These are phyloP conservation scores for Epichloe aotearoae DNA, from an alignment of 2,329 filamentous ascomycete species.

Conservation along the genomic window DNA sequence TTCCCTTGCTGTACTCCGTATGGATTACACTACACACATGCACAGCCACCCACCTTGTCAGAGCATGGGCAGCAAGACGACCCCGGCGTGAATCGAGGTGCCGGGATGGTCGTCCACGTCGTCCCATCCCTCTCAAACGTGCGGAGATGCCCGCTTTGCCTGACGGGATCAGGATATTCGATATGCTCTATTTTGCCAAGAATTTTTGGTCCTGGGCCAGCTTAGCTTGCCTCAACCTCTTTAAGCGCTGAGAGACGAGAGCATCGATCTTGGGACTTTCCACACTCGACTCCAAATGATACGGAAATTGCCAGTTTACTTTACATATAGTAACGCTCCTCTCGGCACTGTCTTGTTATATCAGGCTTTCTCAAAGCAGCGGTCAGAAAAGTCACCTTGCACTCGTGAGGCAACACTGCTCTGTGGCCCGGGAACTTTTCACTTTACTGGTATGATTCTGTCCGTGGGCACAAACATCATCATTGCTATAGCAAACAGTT, in stretches of 20 bases:
- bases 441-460: neutral
- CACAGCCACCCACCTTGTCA: neutral
- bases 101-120: slow-evolving; percentile 6
- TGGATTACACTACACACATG: neutral
- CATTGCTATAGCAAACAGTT: neutral
- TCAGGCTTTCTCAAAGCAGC: neutral
- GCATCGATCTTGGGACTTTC: neutral
- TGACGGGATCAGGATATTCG: neutral
- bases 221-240: neutral
- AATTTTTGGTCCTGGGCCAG: neutral
- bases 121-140: slow-evolving; percentile 42
- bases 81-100: slow-evolving; percentile 7
- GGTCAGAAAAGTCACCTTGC: neutral
- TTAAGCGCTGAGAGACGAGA: neutral
- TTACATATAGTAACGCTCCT: neutral
- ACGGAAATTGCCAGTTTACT: neutral
- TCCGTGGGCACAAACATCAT: neutral
- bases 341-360: neutral
- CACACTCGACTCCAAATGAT: neutral
- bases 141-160: slow-evolving; percentile 4
- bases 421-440: too few relatives aligned
- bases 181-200: neutral
- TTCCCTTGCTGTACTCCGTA: too few relatives aligned
- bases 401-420: neutral
- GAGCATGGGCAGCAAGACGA: slow-evolving; percentile 5